phyloP scores from a whole-genome alignment of 306 rosid genomes.

The Prunus padus region DNA sequence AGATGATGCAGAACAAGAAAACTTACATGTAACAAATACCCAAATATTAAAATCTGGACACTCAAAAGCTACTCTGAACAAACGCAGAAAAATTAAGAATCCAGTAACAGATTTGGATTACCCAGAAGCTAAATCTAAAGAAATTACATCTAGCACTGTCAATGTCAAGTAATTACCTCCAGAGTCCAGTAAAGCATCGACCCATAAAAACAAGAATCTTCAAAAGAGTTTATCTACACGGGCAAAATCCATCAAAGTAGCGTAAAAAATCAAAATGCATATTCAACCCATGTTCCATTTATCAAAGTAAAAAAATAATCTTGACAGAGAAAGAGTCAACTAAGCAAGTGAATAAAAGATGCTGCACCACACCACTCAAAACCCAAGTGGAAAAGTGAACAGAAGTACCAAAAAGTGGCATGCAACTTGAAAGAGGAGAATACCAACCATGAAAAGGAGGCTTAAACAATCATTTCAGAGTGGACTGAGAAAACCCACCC shows the following conservation, averaged over 20 bases:
- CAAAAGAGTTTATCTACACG: slow-evolving; percentile 21
- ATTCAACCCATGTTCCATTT: slow-evolving; percentile 21
- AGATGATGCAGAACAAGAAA: background rate
- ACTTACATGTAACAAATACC: background rate
- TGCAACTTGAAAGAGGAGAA: slow-evolving; percentile 24
- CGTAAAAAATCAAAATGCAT: slow-evolving; percentile 28
- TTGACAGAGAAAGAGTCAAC: slow-evolving; percentile 30
- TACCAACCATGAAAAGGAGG: slow-evolving; percentile 31
- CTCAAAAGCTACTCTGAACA: slow-evolving; percentile 1
- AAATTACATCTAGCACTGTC: background rate
- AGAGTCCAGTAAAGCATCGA: slow-evolving; percentile 22
- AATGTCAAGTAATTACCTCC: slow-evolving; percentile 22
- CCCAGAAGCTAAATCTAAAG: slow-evolving; percentile 21
- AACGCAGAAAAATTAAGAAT: slow-evolving; percentile 7
- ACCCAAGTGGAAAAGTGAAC: slow-evolving; percentile 26
- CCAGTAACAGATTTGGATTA: background rate
- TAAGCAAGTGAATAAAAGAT: slow-evolving; percentile 7
- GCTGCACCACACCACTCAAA: slow-evolving; percentile 18
- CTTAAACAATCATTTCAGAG: slow-evolving; percentile 13
- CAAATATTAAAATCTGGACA: background rate
- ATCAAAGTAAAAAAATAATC: background rate
- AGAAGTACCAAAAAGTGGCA: slow-evolving; percentile 27
- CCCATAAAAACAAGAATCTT: slow-evolving; percentile 23
- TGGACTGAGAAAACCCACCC: slow-evolving; percentile 25
- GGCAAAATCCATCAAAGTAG: slow-evolving; percentile 29